phyloP scores from a whole-genome alignment of 768 basidiomycete genomes.

The Dacryopinax primogenitus region DNA sequence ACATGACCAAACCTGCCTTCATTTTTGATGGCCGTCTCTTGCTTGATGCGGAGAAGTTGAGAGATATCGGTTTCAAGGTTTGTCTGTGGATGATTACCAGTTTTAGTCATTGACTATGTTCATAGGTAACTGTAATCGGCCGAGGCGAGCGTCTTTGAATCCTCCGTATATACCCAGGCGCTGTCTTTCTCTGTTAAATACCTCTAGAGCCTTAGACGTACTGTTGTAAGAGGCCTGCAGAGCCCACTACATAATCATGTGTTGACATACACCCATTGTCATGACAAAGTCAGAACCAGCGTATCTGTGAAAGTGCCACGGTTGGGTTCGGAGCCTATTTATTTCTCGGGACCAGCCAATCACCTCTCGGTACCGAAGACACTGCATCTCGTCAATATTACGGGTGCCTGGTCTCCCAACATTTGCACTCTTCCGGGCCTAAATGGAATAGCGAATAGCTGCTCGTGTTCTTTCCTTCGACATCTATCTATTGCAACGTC shows the following conservation, averaged over 20 bases:
- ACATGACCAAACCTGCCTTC: conserved; percentile 98
- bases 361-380: no score
- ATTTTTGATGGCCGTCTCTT: conserved; percentile 88
- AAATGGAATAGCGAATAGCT: no score
- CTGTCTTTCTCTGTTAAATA: neutral
- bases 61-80: conserved; percentile 74
- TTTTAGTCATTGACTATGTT: neutral
- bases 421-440: no score
- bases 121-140: neutral
- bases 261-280: neutral
- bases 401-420: no score
- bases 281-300: no score
- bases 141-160: neutral
- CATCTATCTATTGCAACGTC: neutral
- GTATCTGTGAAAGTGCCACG: no score
- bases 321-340: no score
- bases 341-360: no score
- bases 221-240: neutral
- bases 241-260: neutral
- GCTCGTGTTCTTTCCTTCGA: no score
- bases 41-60: conserved; percentile 66
- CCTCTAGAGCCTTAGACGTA: neutral
- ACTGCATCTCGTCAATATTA: no score
- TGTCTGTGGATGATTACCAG: neutral
- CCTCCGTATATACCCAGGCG: neutral